Conservation (phyloP, 2,329 filamentous ascomycete genomes). For the Emericellopsis cladophorae region DNA sequence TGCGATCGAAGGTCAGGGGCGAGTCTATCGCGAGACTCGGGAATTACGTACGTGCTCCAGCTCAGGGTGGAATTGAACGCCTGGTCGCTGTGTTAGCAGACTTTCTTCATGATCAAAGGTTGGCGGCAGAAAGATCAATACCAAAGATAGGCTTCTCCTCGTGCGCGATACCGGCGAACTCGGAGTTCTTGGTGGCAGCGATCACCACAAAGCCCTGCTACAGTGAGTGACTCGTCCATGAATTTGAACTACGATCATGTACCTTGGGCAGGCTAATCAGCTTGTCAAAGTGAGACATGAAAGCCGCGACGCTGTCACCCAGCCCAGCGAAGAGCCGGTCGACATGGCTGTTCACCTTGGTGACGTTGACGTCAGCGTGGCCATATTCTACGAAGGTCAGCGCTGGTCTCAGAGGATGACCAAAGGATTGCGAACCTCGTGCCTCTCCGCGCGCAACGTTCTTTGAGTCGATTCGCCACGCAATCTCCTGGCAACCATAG, state of each 20-base stretch:
- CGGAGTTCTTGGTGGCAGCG: conserved; percentile 63
- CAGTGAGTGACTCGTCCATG: not conserved
- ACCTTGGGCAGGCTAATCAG: conserved; percentile 57
- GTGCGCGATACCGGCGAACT: conserved; percentile 71
- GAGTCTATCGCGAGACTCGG: not conserved
- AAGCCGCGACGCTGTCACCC: conserved; percentile 40
- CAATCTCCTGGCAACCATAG: conserved; percentile 51
- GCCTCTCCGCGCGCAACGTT: conserved; percentile 40
- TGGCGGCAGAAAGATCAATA: conserved; percentile 5
- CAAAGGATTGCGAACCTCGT: conserved; percentile 13
- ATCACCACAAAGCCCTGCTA: conserved; percentile 51
- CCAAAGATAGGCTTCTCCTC: conserved; percentile 57
- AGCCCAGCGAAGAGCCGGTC: conserved; percentile 70
- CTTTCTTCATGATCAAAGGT: not conserved
- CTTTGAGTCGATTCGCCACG: conserved; percentile 48
- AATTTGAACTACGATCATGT: not conserved
- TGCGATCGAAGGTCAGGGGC: conserved; percentile 29
- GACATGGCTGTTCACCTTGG: conserved; percentile 47
- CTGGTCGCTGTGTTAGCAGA: conserved; percentile 7
- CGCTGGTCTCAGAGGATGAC: not conserved
- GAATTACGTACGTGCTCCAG: conserved; percentile 26
- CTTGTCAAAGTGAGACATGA: conserved; percentile 89
- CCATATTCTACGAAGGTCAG: conserved; percentile 44
- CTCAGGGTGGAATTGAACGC: conserved; percentile 86
- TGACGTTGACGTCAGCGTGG: conserved; percentile 51